Conservation (phyloP, 129 eudicot genomes). For the Flaveria linearis region DNA sequence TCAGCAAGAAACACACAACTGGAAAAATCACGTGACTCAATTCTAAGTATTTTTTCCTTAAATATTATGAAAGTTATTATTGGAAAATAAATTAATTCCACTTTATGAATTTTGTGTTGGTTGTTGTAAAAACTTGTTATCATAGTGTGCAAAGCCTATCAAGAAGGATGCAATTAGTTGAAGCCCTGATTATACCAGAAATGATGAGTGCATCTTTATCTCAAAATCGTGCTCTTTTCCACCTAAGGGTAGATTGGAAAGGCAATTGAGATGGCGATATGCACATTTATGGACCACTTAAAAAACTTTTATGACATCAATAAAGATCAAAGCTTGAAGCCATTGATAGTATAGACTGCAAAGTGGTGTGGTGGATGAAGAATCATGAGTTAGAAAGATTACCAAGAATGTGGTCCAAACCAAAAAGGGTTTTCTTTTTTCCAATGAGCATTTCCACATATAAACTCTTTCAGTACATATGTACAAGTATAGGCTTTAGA, state of each 20-base stretch:
- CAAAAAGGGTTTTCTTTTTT: constrained; percentile 30
- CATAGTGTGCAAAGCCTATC: neutral
- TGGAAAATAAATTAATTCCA: neutral
- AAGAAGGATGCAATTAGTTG: neutral
- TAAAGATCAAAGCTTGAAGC: constrained; percentile 42
- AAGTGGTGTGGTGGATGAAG: constrained; percentile 49
- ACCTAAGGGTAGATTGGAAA: constrained; percentile 35
- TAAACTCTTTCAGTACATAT: constrained; percentile 32
- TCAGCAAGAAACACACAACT: too few relatives aligned
- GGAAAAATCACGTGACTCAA: too few relatives aligned
- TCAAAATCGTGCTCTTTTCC: constrained; percentile 36
- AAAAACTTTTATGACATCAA: constrained; percentile 38
- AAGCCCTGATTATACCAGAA: constrained; percentile 28
- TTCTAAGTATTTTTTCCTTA: too few relatives aligned
- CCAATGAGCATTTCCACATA: constrained; percentile 38
- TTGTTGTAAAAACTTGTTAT: neutral
- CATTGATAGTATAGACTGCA: constrained; percentile 43
- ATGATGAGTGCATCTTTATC: constrained; percentile 31
- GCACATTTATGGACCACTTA: constrained; percentile 48
- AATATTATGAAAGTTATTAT: too few relatives aligned
- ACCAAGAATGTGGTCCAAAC: constrained; percentile 49
- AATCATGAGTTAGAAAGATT: constrained; percentile 37
- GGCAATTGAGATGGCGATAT: constrained; percentile 34
- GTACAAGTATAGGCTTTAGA: constrained; percentile 19
- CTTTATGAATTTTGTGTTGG: neutral